phyloP scores from a whole-genome alignment of 2,329 filamentous ascomycete genomes.

The Oidium heveae region DNA sequence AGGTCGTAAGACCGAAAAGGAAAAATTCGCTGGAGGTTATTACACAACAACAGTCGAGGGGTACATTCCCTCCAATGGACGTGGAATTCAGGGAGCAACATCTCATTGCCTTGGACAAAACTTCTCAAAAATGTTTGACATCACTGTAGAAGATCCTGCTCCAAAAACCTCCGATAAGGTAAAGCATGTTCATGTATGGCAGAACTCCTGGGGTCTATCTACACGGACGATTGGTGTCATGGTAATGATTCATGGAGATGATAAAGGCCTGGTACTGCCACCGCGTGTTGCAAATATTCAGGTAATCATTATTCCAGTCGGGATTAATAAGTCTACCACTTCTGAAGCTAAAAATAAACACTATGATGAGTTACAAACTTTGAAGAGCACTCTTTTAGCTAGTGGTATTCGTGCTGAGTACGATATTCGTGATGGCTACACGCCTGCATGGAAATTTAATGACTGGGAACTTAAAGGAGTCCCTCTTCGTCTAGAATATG shows the following conservation, averaged over 20 bases:
- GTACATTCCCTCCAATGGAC: conserved; percentile 84
- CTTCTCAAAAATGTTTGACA: conserved; percentile 98
- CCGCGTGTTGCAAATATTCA: conserved; percentile 74
- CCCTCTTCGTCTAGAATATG: conserved; percentile 81
- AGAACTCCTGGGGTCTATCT: conserved; percentile 97
- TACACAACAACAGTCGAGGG: conserved; percentile 95
- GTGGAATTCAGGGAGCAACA: conserved; percentile 89
- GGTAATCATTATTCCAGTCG: conserved; percentile 71
- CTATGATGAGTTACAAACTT: conserved; percentile 46
- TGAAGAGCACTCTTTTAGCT: conserved; percentile 43
- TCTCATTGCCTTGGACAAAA: conserved; percentile 85
- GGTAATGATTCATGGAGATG: conserved; percentile 94
- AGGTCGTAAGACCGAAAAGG: conserved; percentile 83
- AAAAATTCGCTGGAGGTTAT: conserved; percentile 90
- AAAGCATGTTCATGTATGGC: conserved; percentile 70
- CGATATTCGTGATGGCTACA: conserved; percentile 72
- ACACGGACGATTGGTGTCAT: conserved; percentile 95
- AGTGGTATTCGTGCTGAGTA: conserved; percentile 54
- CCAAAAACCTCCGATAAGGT: conserved; percentile 48
- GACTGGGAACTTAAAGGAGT: conserved; percentile 96
- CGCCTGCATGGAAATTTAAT: conserved; percentile 94
- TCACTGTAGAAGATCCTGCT: conserved; percentile 78
- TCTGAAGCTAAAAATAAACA: conserved; percentile 57
- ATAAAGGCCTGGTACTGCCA: conserved; percentile 83
- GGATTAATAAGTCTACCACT: conserved; percentile 68